Evolutionary conservation across 2,329 filamentous ascomycete genomes (phyloP).

Genomic region (Lachnum nothofagi): DNA sequence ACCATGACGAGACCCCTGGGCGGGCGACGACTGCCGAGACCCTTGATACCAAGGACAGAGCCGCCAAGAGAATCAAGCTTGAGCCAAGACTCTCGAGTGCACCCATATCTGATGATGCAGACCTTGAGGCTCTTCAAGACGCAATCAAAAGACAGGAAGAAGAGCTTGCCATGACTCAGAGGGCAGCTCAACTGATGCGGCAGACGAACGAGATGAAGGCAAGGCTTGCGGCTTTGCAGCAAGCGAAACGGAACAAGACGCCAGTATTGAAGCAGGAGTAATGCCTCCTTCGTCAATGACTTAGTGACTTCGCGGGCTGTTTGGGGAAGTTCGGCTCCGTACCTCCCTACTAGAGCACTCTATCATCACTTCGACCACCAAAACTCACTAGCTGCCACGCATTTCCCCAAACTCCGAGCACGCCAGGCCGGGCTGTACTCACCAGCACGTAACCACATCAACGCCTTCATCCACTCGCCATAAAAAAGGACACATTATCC

Average conservation of each 20-base stretch:
- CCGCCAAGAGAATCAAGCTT: constrained; percentile 6
- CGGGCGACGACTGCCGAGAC: not conserved
- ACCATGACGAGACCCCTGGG: not conserved
- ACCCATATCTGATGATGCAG: not conserved
- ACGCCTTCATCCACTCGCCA: too few species aligned
- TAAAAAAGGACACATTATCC: too few species aligned
- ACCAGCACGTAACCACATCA: too few species aligned
- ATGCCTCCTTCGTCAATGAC: not conserved
- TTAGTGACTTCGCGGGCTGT: not conserved
- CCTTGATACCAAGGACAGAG: not conserved
- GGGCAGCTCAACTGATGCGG: not conserved
- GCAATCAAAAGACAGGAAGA: constrained; percentile 4
- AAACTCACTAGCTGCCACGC: too few species aligned
- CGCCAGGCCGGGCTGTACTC: too few species aligned
- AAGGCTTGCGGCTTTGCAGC: constrained; percentile 8
- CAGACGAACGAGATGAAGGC: constrained; percentile 7
- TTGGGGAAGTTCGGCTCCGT: too few species aligned
- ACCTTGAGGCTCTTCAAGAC: constrained; percentile 5
- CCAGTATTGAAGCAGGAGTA: not conserved
- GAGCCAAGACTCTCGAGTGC: not conserved
- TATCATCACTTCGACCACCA: too few species aligned
- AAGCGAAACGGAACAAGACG: not conserved
- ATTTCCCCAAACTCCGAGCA: too few species aligned
- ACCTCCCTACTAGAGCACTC: too few species aligned
- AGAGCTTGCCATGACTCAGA: too few species aligned